A percentile compares a stretch with the other conserved stretches of the same genome.
Conservation (phyloP, 306 rosid species). For the Sophora flavescens region DNA sequence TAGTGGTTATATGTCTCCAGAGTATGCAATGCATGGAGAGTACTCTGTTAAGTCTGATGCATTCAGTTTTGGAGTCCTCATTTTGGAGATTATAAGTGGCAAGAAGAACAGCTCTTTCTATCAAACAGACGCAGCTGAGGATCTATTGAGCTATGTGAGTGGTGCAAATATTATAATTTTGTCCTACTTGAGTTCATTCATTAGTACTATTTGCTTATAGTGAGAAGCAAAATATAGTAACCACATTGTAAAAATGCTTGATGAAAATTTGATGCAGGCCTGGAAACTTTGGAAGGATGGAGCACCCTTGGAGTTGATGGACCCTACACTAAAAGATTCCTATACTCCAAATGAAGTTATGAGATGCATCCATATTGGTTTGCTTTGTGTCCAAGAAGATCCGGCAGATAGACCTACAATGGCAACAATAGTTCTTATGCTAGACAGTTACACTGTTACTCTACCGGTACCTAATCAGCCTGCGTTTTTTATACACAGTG, state of each 20-base stretch:
- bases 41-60: slow-evolving; percentile 46
- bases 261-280: slow-evolving; percentile 46
- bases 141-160: slow-evolving; percentile 52
- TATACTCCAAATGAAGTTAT: slow-evolving; percentile 45
- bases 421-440: slow-evolving; percentile 50
- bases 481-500: slow-evolving; percentile 31
- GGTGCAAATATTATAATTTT: not conserved
- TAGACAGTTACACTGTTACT: slow-evolving; percentile 35
- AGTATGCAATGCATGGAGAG: slow-evolving; percentile 39
- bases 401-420: slow-evolving; percentile 53
- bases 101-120: slow-evolving; percentile 46
- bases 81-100: slow-evolving; percentile 53
- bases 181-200: not conserved
- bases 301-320: slow-evolving; percentile 44
- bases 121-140: slow-evolving; percentile 22
- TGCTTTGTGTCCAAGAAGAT: slow-evolving; percentile 57
- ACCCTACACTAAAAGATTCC: slow-evolving; percentile 41
- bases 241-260: not conserved
- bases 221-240: not conserved
- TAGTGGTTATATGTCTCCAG: slow-evolving; percentile 49
- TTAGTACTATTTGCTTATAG: not conserved
- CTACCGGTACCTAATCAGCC: slow-evolving; percentile 43
- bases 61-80: slow-evolving; percentile 44
- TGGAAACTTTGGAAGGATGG: slow-evolving; percentile 56
- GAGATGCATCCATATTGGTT: slow-evolving; percentile 55